These are phyloP conservation scores for Lepidium africanum DNA, from an alignment of 345 rosid genomes.

Conservation along the genomic window DNA sequence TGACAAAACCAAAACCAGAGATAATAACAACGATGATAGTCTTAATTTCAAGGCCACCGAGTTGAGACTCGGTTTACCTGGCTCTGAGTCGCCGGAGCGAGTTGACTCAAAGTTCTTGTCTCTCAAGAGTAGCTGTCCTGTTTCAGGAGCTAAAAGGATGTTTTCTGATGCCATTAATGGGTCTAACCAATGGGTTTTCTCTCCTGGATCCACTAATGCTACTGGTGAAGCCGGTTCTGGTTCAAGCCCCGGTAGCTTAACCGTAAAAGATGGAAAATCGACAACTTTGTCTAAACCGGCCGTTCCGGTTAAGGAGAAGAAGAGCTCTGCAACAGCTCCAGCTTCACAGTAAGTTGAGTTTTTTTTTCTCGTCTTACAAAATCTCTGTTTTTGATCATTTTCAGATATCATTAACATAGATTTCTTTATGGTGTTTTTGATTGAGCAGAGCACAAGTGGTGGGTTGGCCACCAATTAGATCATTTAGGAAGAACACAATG, in stretches of 20 bases:
- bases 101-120: constrained; percentile 24
- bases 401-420: background rate
- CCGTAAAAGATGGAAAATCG: constrained; percentile 34
- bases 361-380: background rate
- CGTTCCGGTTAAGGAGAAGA: constrained; percentile 35
- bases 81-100: constrained; percentile 55
- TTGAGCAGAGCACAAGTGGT: constrained; percentile 58
- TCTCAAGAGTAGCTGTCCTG: constrained; percentile 28
- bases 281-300: constrained; percentile 29
- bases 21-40: constrained; percentile 9
- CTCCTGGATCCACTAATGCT: constrained; percentile 31
- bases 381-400: background rate
- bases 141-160: constrained; percentile 52
- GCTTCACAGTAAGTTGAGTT: constrained; percentile 37
- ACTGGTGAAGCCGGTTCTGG: constrained; percentile 22
- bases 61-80: constrained; percentile 74
- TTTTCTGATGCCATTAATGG: constrained; percentile 47
- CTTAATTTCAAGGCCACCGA: constrained; percentile 62
- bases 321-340: constrained; percentile 39
- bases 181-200: constrained; percentile 47
- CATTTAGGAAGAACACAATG: constrained; percentile 68
- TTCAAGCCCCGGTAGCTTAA: constrained; percentile 9
- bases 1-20: constrained; percentile 19
- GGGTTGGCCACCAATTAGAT: constrained; percentile 85
- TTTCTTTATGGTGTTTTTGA: background rate